Base-by-base conservation (phyloP, 148 eudicot genomes). In the Bassia scoparia region DNA sequence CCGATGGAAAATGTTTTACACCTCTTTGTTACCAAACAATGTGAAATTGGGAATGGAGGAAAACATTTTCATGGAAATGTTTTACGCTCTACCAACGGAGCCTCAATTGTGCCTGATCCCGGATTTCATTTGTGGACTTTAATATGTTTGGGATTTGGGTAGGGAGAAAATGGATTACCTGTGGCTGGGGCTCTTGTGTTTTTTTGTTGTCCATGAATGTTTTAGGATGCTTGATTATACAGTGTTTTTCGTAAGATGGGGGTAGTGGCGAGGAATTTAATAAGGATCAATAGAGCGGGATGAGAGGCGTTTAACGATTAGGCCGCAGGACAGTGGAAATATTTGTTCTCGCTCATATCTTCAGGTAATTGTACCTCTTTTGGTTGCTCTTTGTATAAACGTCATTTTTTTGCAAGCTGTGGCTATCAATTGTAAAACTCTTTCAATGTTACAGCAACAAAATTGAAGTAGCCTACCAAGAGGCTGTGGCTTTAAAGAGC, bases 291-390 rank as follows among this genome's bases (percentile, higher is more conserved):
- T 90, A 74, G 97, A 93, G 82, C 97, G 91, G 66, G 98, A 93
- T 78, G 97, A 90, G 77, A 90, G 92, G 87, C 89, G 93, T 73
- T 85, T 93, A 74, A 93, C 98, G 41, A 74, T 77, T 93, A 71
- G 98, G 98, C 69, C 89, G 97, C n/a, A 87, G 95, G 78, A 93
- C 98, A 14, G 89, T 93, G 55, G 98, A 93, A 81, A 93, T 89
- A 73, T 93, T 90, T 78, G 95, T 89, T 68, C 88, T 93, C 38
- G 85, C 87, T 59, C 92, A 91, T 72, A 86, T 93, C 49, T 90
- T 87, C 86, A 88, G 97, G 98, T 93, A 71, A 78, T 63, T 41
- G 41, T 29, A 46, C 26, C 27, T 30, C 13, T 54, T 30, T 43
- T 65, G 61, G 35, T 35, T 31, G 12, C 65, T 65, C 34, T 9